These are phyloP conservation scores for Aspergillus melleus DNA, from an alignment of 2,329 filamentous ascomycete species.

Conservation along the genomic window DNA sequence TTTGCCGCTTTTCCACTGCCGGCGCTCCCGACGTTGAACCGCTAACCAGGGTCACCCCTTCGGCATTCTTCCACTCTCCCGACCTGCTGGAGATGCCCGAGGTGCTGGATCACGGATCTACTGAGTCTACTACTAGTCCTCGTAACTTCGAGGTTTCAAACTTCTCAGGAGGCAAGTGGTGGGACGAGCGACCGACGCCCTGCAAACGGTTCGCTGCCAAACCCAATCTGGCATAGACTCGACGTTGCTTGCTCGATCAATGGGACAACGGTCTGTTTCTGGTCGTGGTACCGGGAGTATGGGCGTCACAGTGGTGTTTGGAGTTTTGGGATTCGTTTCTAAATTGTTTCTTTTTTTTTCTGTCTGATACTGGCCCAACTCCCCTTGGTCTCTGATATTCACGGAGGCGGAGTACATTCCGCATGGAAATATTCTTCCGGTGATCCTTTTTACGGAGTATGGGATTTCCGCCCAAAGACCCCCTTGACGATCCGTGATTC, in stretches of 20 bases:
- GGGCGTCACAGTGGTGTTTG: conserved; percentile 9
- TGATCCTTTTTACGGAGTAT: neutral
- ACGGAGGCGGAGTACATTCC: neutral
- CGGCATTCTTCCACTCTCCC: conserved; percentile 12
- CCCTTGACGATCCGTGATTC: neutral
- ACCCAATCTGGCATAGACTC: conserved; percentile 7
- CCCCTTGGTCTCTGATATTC: neutral
- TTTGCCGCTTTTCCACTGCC: conserved; percentile 14
- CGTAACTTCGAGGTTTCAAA: too few species aligned
- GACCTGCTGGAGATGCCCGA: neutral
- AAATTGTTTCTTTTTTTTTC: too few species aligned
- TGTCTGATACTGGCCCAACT: too few species aligned
- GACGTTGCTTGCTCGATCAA: neutral
- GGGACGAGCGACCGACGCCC: conserved; percentile 1
- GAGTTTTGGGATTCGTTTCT: too few species aligned
- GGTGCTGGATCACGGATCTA: neutral
- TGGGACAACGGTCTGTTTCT: neutral
- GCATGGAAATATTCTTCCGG: neutral
- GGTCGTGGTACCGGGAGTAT: neutral
- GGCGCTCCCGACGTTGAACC: conserved; percentile 3
- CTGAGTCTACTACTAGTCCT: too few species aligned
- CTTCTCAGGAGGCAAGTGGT: neutral
- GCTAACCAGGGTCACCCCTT: conserved; percentile 8
- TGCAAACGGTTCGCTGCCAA: conserved; percentile 3
- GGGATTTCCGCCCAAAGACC: neutral